Conservation (phyloP, 768 basidiomycete species). For the Calocera cornea region DNA sequence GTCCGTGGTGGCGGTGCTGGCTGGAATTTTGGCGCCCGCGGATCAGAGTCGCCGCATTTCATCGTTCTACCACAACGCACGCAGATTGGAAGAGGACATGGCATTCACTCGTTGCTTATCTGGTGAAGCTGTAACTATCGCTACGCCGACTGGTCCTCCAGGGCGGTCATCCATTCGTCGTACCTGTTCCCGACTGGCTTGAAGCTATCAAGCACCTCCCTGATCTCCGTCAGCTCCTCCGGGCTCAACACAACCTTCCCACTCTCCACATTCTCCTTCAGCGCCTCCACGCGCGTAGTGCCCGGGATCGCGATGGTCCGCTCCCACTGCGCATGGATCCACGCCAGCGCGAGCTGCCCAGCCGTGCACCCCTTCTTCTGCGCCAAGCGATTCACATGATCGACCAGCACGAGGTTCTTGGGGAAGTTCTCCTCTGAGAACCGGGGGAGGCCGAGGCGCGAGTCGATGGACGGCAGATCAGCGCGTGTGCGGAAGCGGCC, state of each 20-base stretch:
- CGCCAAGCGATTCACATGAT: slow-evolving; percentile 24
- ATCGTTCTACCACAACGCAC: no score
- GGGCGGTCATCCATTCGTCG: neutral
- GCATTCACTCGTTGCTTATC: no score
- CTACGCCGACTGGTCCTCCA: no score
- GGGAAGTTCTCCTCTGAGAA: slow-evolving; percentile 25
- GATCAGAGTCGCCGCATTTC: no score
- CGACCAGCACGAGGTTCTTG: slow-evolving; percentile 25
- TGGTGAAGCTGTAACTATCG: no score
- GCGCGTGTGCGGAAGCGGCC: slow-evolving; percentile 15
- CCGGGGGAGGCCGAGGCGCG: slow-evolving; percentile 22
- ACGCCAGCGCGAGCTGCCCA: slow-evolving; percentile 27
- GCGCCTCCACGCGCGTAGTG: neutral
- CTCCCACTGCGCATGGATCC: slow-evolving; percentile 23
- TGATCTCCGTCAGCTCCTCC: neutral
- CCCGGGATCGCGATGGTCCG: slow-evolving; percentile 23
- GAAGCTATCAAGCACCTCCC: neutral
- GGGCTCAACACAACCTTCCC: neutral
- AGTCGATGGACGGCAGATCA: slow-evolving; percentile 14
- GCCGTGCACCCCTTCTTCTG: slow-evolving; percentile 22
- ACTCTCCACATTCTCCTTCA: neutral
- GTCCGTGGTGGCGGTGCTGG: no score
- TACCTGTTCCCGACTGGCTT: neutral
- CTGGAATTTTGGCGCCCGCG: no score
- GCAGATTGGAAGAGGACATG: no score